Evolutionary conservation across 1,284 basidiomycete genomes (phyloP), one percentile per base, ranked within the genome.

Genomic region (Ustilago loliicola): DNA sequence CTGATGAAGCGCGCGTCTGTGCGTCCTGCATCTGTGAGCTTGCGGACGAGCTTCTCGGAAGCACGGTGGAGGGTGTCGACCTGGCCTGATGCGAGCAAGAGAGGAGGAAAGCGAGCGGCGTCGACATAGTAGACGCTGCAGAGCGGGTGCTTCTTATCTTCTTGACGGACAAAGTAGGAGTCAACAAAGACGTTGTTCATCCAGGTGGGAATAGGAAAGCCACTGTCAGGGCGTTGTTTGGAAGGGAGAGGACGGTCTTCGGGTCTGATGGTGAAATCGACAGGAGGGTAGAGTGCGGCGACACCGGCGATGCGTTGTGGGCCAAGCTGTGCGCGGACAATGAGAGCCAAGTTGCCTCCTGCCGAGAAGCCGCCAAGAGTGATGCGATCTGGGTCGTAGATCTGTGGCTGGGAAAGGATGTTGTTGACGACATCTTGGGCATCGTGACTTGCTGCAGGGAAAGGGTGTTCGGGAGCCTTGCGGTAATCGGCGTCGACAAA

Each of bases 401-500:
- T 45, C 4, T 77, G 21, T 0, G 71, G 74, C 42, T 80, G 72
- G 10, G 72, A 36, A 19, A 77, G 58, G 9, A 81, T 54, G 61
- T 72, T 77, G 34, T 56, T 59, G 54, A 77, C 59, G 10, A 72
- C 65, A 36, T 84, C 81, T 25, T 77, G 66, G 1, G 70, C 70
- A 54, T 84, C 80, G 27, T 79, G 65, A 17, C 62, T 52, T 38
- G 76, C 69, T 29, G 72, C 80, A 0, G 83, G 83, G 59, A 79
- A 83, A 10, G 83, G 83, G 40, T 79, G 60, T 66, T 83, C 82
- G 25, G 83, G 83, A 13, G 81, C 76, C 55, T 85, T 85, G 61
- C 83, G 82, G 45, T 85, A 85, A 53, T 83, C 82, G 40, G 73
- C 72, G 32, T 85, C 83, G 47, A 83, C 56, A 4, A 82, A 57